These are phyloP conservation scores for Colletotrichum sp. DNA, from an alignment of 2,329 filamentous ascomycete species.

Conservation along the genomic window DNA sequence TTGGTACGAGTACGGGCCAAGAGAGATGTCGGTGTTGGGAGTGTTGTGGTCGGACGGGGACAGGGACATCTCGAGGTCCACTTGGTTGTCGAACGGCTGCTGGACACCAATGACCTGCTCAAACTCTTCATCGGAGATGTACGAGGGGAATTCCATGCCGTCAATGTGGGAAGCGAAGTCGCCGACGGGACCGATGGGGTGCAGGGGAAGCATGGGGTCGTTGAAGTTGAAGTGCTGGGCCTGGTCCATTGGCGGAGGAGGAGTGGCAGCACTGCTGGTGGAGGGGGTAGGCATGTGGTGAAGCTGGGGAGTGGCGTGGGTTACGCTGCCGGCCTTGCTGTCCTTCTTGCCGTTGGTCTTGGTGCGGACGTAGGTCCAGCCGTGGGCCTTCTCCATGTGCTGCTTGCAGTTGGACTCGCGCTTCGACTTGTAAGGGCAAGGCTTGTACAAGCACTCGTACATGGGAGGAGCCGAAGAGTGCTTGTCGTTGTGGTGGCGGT, in stretches of 20 bases:
- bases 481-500: slow-evolving; percentile 95
- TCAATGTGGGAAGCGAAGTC: slow-evolving; percentile 27
- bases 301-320: slow-evolving; percentile 63
- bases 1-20: slow-evolving; percentile 58
- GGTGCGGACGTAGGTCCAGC: slow-evolving; percentile 87
- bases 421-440: slow-evolving; percentile 94
- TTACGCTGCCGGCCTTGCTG: slow-evolving; percentile 49
- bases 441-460: slow-evolving; percentile 82
- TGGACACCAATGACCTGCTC: slow-evolving; percentile 32
- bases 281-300: slow-evolving; percentile 68
- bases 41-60: slow-evolving; percentile 57
- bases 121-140: slow-evolving; percentile 54
- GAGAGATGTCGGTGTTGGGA: slow-evolving; percentile 45
- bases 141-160: slow-evolving; percentile 53
- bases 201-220: slow-evolving; percentile 11
- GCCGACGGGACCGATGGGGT: slow-evolving; percentile 24
- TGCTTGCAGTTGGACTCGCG: slow-evolving; percentile 97
- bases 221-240: slow-evolving; percentile 31
- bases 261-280: slow-evolving; percentile 62
- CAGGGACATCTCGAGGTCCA: slow-evolving; percentile 48
- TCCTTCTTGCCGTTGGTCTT: slow-evolving; percentile 85
- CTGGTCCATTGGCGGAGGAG: slow-evolving; percentile 51
- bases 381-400: slow-evolving; percentile 97
- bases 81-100: slow-evolving; percentile 30
- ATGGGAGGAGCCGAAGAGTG: slow-evolving; percentile 81